Evolutionary conservation across 2,329 filamentous ascomycete species (phyloP), one percentile per base, ranked within the genome.

Genomic region (Pyricularia sp.): DNA sequence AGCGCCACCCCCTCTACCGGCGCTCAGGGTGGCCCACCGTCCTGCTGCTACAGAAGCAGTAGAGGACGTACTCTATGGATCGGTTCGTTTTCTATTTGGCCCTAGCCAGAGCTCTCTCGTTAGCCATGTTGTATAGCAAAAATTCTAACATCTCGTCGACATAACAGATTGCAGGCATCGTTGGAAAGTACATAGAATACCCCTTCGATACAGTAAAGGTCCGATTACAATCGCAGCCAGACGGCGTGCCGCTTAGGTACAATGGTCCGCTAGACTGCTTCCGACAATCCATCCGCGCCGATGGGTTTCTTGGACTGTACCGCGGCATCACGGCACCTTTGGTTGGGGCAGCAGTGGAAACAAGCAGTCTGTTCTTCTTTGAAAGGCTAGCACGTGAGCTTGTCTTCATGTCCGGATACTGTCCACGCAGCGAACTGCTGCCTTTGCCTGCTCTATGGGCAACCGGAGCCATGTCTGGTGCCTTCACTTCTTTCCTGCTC

Each of bases 131-230:
- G 24, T 13, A 13, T 6, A 28, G 24, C 8, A 13, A 8, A 28
- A 5, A 13, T 3, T 57, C 9, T 57, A 57, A 57, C 24, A 5
- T 16, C 24, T 24, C 3, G 1, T 57, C 24, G 10, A 28, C 61
- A 13, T 49, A 16, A 3, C 68, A 92, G 89, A 76, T 84, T 66
- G 93, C 93, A 65, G 94, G 94, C 67, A 85, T 96, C 66, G 87
- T 91, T 44, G 93, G 93, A 68, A 99, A 97, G 79, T 91, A 93
- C 75, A 93, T 99, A 73, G 94, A 99, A 75, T 99, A 97, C 75
- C 94, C 94, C 28, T 99, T 99, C 77, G 94, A 99, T 77, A 99
- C 94, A 0, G 88, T 99, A 75, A 99, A 99, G 78, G 94, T 99
- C 66, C 90, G 94, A 55, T 84, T 99, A 12, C 94, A 99, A 75